Evolutionary conservation across 1,284 basidiomycete genomes (phyloP).

Genomic region (Trichosporon faecale): DNA sequence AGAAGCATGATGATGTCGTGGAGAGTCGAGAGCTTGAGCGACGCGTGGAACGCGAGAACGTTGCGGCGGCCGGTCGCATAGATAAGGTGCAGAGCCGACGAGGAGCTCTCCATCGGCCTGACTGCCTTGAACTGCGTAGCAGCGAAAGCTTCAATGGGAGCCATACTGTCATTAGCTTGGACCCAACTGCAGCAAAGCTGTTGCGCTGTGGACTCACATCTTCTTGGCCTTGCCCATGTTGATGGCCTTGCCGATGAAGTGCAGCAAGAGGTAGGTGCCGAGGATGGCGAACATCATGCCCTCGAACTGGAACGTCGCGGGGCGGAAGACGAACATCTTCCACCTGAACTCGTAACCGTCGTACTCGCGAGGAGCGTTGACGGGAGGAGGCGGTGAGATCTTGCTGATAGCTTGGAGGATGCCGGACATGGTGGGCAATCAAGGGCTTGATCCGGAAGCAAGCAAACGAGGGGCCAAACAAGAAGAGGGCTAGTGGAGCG

Average conservation of each 20-base stretch:
- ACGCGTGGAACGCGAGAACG: slow-evolving; percentile 70
- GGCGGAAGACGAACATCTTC: slow-evolving; percentile 73
- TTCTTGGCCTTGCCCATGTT: slow-evolving; percentile 40
- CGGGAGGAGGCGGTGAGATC: slow-evolving; percentile 54
- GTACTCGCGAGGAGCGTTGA: slow-evolving; percentile 54
- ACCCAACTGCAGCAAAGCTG: not conserved
- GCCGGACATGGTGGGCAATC: slow-evolving; percentile 29
- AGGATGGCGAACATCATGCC: slow-evolving; percentile 59
- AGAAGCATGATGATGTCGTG: slow-evolving; percentile 67
- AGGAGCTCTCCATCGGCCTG: slow-evolving; percentile 37
- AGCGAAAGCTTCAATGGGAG: slow-evolving; percentile 29
- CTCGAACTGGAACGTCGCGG: slow-evolving; percentile 72
- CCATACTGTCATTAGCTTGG: slow-evolving; percentile 23
- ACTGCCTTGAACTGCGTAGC: slow-evolving; percentile 36
- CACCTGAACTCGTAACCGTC: slow-evolving; percentile 66
- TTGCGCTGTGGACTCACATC: slow-evolving; percentile 40
- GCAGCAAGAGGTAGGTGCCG: slow-evolving; percentile 45
- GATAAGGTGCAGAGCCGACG: slow-evolving; percentile 60
- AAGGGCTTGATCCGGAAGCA: not conserved
- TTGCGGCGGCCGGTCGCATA: slow-evolving; percentile 81
- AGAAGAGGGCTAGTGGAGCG: not conserved
- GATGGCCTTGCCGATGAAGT: slow-evolving; percentile 42
- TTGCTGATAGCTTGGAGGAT: slow-evolving; percentile 55
- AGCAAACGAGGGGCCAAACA: slow-evolving; percentile 6
- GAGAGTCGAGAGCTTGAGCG: slow-evolving; percentile 71